Conservation (phyloP, 2,329 filamentous ascomycete genomes). For the Uncinocarpus reesii region DNA sequence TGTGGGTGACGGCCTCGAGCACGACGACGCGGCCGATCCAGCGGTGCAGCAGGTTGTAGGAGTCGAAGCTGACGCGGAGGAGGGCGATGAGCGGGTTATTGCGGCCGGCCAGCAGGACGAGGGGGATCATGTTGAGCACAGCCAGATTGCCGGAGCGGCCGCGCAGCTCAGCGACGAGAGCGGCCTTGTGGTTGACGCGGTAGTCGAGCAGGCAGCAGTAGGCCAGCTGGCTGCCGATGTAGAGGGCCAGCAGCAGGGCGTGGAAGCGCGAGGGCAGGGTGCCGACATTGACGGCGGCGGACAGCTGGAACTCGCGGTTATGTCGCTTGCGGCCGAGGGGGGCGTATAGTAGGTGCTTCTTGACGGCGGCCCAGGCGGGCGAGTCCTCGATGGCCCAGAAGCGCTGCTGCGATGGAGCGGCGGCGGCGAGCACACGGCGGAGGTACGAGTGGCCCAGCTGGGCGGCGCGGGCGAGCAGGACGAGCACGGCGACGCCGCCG, state of each 20-base stretch:
- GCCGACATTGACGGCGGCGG: slow-evolving; percentile 58
- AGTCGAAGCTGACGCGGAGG: slow-evolving; percentile 85
- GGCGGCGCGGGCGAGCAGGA: slow-evolving; percentile 34
- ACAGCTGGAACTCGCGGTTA: slow-evolving; percentile 62
- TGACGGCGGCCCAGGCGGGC: slow-evolving; percentile 34
- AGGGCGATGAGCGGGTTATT: slow-evolving; percentile 84
- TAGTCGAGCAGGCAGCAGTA: slow-evolving; percentile 52
- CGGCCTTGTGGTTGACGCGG: slow-evolving; percentile 33
- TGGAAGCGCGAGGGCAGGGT: slow-evolving; percentile 74
- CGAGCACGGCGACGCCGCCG: slow-evolving; percentile 26
- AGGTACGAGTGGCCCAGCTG: slow-evolving; percentile 38
- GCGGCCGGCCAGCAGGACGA: slow-evolving; percentile 76
- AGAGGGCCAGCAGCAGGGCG: slow-evolving; percentile 55
- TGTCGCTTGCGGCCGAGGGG: slow-evolving; percentile 65
- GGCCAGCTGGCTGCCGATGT: slow-evolving; percentile 62
- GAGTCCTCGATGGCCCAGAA: slow-evolving; percentile 39
- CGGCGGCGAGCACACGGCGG: slow-evolving; percentile 35
- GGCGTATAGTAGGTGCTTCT: slow-evolving; percentile 45
- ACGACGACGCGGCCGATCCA: slow-evolving; percentile 71
- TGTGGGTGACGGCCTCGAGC: slow-evolving; percentile 61
- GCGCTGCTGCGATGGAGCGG: slow-evolving; percentile 32
- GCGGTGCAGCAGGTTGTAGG: slow-evolving; percentile 81
- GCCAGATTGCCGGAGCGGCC: slow-evolving; percentile 77
- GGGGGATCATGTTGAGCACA: slow-evolving; percentile 81
- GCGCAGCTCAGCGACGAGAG: slow-evolving; percentile 69